Percentiles rank a stretch among this genome's conserved stretches.
These are phyloP conservation scores for Jacaranda mimosifolia DNA, from an alignment of 257 asterid species.

Conservation along the genomic window DNA sequence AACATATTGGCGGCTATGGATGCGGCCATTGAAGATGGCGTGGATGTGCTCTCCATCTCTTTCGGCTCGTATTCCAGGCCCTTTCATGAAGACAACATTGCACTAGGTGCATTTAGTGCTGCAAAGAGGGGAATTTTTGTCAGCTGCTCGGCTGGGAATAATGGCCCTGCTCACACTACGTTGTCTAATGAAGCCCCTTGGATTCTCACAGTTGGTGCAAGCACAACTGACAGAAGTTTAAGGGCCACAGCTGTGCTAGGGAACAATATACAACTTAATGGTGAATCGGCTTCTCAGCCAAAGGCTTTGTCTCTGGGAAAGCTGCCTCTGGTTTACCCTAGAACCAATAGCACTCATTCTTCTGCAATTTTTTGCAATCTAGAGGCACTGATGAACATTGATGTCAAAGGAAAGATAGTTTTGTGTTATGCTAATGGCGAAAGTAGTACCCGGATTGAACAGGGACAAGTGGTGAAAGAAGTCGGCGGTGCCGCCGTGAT, in stretches of 20 bases:
- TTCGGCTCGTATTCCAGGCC: not conserved
- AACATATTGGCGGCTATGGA: conserved; percentile 56
- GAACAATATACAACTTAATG: conserved; percentile 35
- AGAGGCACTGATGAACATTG: conserved; percentile 20
- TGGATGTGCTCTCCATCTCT: conserved; percentile 48
- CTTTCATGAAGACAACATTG: conserved; percentile 34
- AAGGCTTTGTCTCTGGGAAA: conserved; percentile 18
- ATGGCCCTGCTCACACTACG: conserved; percentile 5
- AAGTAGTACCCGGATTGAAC: not conserved
- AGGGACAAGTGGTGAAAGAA: conserved; percentile 23
- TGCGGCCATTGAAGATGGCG: conserved; percentile 54
- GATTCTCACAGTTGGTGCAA: conserved; percentile 65
- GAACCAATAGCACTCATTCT: conserved; percentile 11
- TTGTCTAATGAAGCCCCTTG: conserved; percentile 53
- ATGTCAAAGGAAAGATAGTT: conserved; percentile 31
- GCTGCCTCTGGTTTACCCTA: conserved; percentile 45
- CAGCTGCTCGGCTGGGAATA: conserved; percentile 52
- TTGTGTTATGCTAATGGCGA: conserved; percentile 21
- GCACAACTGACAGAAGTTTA: conserved; percentile 52
- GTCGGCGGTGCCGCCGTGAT: conserved; percentile 47
- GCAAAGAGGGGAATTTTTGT: conserved; percentile 56
- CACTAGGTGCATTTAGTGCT: conserved; percentile 53
- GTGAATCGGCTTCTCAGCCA: conserved; percentile 54
- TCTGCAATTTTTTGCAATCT: conserved; percentile 27
- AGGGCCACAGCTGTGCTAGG: conserved; percentile 50